Evolutionary conservation across 495 filamentous ascomycete genomes (phyloP), one percentile per base, ranked within the genome.

Genomic region (Penicillium daleae): DNA sequence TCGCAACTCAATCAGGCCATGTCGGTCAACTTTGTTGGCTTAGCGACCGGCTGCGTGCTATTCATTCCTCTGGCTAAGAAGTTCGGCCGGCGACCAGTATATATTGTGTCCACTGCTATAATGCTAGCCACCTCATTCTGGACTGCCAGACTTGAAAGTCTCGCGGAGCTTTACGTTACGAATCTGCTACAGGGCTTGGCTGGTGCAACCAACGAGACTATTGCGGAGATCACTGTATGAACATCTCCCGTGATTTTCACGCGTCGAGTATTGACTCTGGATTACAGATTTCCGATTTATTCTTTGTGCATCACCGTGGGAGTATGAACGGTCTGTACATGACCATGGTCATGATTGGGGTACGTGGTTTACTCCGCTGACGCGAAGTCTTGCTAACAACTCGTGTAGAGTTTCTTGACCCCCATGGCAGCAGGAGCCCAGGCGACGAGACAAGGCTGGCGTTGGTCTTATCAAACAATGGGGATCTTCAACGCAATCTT

Each of bases 251-350:
- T 1, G 6, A 44, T 22, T 44, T 10, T 21, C n/a, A 22, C 19
- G 40, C 19, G 8, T 22, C 40, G 10, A 44, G 1, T 9, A 12
- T 9, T 44, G 19, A 44, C 57, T 63, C 24, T 67, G 33, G 27
- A 42, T n/a, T 31, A 53, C 44, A 76, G 72, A 78, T 78, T 65
- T 66, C 70, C 1, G 76, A 78, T 66, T 29, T 78, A 2, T 78
- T 74, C 60, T 78, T 74, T 33, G 73, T 78, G 17, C 76, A 78
- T 56, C 71, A 77, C 17, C 70, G 74, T 6, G 76, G 71, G 0
- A 64, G 57, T 10, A 74, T 73, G 73, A 78, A 78, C 57, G 74
- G 64, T n/a, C 40, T 76, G 10, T 78, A 76, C 33, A 71, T 76
- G 68, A 71, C 52, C 0, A 74, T 73, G 66, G 62, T 76, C 21